Base-by-base conservation (phyloP, 129 eudicot genomes). In the Dittrichia graveolens region DNA sequence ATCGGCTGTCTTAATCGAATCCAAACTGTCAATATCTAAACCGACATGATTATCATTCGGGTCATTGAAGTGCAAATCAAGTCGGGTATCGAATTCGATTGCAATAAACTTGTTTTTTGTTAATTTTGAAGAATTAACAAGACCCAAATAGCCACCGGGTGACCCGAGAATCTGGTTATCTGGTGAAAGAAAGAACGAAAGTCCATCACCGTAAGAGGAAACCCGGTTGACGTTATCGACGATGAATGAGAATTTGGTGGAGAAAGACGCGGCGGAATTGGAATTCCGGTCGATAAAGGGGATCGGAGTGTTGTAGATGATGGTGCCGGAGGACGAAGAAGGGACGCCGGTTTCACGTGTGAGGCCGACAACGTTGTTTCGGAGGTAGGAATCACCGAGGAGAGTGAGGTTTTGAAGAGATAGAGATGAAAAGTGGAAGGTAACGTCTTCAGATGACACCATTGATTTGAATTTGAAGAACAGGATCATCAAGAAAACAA, bases 1-100 rank as follows among this genome's bases (percentile, higher is more conserved):
- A 76, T 87, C 85, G 18, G 87, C 96, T 4, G 96, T 85, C 72
- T 89, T 82, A 80, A 93, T 75, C 0, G 98, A 93, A 73, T 78
- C 77, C 15, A 93, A 78, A 61, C 96, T 93, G 34, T 93, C 86
- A 6, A 93, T 76, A 69, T 93, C 98, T 59, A 93, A 77, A 0
- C 98, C 98, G 31, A 89, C 84, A 67, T 93, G 98, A 53, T 93
- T 85, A n/a, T 80, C 98, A 71, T 85, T 85, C 56, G 92, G 96
- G 72, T 93, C 98, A 42, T 87, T 67, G 67, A 93, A 93, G 42
- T 80, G 89, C 24, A 62, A 47, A 81, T 93, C 96, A 5, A 87
- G 80, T 35, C 72, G 76, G 8, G 98, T 89, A 82, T 93, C 98
- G 39, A 93, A 93, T 65, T 93, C 98, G 14, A 93, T 47, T 0